Evolutionary conservation across 176 grass and related monocot species (phyloP).

Genomic region (Poa pratensis): DNA sequence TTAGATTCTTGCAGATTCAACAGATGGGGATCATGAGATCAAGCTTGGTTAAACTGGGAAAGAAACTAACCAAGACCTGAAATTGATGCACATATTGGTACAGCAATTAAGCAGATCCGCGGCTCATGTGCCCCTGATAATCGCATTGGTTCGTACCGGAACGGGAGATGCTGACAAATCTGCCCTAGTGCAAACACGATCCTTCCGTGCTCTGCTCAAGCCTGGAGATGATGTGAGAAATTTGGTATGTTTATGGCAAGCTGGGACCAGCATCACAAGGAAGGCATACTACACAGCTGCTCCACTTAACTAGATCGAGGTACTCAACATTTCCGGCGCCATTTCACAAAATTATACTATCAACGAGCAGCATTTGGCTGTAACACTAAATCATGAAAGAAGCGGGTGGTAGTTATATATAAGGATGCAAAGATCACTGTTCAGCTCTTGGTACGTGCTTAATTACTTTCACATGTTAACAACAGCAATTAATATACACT

Average conservation of each 20-base stretch:
- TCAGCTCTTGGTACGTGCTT: too few species aligned
- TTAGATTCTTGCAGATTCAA: too few species aligned
- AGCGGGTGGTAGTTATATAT: too few species aligned
- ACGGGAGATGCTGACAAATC: neutral
- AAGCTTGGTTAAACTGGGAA: too few species aligned
- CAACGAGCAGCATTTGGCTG: too few species aligned
- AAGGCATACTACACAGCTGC: neutral
- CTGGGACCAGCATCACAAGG: neutral
- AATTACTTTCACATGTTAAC: neutral
- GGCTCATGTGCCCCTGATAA: too few species aligned
- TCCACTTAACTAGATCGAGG: neutral
- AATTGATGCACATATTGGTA: too few species aligned
- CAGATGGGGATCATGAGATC: neutral
- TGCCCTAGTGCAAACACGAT: constrained; percentile 11
- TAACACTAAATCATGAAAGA: too few species aligned
- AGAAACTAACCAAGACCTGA: too few species aligned
- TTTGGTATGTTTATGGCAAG: constrained; percentile 1
- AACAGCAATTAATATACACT: neutral
- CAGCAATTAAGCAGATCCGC: too few species aligned
- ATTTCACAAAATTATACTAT: too few species aligned
- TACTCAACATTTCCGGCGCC: neutral
- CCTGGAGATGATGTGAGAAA: constrained; percentile 20
- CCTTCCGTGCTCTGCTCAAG: constrained; percentile 16
- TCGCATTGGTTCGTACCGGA: neutral
- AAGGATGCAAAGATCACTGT: too few species aligned